Conservation (phyloP, 2,329 filamentous ascomycete species). For the Aspergillus sp. region DNA sequence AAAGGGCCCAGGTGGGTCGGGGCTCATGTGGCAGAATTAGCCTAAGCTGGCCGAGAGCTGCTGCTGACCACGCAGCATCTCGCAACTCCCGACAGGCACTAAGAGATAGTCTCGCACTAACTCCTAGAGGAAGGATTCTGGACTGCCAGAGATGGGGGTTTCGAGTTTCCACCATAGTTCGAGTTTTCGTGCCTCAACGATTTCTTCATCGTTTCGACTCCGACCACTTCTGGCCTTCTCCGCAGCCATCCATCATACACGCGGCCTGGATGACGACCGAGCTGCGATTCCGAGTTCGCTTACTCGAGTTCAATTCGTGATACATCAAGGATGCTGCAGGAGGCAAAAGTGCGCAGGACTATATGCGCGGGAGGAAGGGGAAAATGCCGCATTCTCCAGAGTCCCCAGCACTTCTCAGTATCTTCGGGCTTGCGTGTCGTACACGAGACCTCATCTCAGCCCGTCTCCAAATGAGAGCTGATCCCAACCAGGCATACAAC, state of each 20-base stretch:
- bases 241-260: constrained; percentile 11
- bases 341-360: neutral
- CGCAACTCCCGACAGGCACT: constrained; percentile 6
- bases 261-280: constrained; percentile 16
- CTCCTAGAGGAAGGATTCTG: constrained; percentile 25
- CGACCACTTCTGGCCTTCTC: constrained; percentile 11
- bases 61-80: constrained; percentile 2
- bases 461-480: neutral
- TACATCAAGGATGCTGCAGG: neutral
- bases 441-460: neutral
- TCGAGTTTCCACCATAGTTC: neutral
- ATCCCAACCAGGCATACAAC: neutral
- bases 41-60: constrained; percentile 6
- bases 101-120: constrained; percentile 8
- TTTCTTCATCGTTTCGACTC: constrained; percentile 3
- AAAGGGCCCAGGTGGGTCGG: constrained; percentile 13
- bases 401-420: constrained; percentile 1
- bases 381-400: constrained; percentile 9
- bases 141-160: constrained; percentile 11
- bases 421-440: neutral
- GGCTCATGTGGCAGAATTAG: constrained; percentile 19
- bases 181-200: constrained; percentile 4
- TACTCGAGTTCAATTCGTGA: constrained; percentile 2
- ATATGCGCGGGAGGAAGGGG: neutral
- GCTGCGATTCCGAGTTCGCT: neutral